These are phyloP conservation scores for Stephania japonica DNA, from an alignment of 164 flowering plant genomes.

Conservation along the genomic window DNA sequence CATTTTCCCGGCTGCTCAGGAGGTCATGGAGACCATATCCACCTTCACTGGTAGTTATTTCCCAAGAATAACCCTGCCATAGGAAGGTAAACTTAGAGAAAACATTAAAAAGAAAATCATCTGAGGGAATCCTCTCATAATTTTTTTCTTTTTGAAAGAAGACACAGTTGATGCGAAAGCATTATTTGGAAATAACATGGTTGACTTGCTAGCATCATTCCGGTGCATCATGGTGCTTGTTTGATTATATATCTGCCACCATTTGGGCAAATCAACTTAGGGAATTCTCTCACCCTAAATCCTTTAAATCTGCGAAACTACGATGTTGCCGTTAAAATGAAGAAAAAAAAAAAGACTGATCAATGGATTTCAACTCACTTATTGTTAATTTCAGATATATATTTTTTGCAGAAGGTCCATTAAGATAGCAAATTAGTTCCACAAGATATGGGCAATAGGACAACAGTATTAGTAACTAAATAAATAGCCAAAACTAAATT, in stretches of 20 bases:
- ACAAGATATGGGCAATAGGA: neutral
- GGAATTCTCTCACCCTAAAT: neutral
- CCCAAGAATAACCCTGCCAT: conserved; percentile 90
- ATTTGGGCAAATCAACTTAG: neutral
- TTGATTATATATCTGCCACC: neutral
- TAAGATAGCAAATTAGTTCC: neutral
- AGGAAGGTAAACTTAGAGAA: conserved; percentile 7
- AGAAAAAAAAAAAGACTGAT: neutral
- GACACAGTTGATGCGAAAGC: neutral
- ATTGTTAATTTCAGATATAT: neutral
- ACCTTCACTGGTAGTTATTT: conserved; percentile 87
- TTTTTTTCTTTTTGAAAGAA: neutral
- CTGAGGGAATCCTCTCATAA: no score
- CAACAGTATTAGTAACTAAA: neutral
- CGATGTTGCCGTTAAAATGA: neutral
- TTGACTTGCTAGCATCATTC: neutral
- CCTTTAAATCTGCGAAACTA: neutral
- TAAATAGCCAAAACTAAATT: neutral
- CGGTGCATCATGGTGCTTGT: neutral
- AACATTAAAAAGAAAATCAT: neutral
- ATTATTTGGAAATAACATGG: neutral
- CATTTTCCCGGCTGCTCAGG: conserved; percentile 54
- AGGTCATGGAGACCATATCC: conserved; percentile 87
- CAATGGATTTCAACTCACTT: neutral
- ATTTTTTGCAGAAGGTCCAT: neutral